phyloP scores from a whole-genome alignment of 768 basidiomycete genomes.

The Rhizopogon roseolus region DNA sequence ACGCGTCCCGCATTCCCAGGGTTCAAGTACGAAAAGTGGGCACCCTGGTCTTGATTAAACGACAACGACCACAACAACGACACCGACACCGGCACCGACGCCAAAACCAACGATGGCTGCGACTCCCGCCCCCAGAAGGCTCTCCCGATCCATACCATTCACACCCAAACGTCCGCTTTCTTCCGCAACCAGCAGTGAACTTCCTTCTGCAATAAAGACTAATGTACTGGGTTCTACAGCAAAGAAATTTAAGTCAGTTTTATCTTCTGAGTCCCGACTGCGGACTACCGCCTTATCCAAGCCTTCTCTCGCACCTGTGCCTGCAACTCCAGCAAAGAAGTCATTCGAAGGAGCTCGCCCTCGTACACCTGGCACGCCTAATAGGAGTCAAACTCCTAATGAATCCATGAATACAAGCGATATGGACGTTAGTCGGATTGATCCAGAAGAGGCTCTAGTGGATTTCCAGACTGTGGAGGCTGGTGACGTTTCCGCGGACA shows the following conservation, averaged over 20 bases:
- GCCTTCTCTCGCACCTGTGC: slow-evolving; percentile 40
- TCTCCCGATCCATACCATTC: slow-evolving; percentile 40
- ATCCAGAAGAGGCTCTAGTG: slow-evolving; percentile 72
- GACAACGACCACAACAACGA: background rate
- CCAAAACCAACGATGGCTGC: slow-evolving; percentile 11
- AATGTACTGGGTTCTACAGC: slow-evolving; percentile 34
- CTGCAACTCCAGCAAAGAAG: slow-evolving; percentile 50
- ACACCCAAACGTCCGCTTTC: slow-evolving; percentile 53
- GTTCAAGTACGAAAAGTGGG: background rate
- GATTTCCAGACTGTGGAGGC: slow-evolving; percentile 70
- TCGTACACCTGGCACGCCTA: slow-evolving; percentile 49
- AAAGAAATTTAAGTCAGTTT: slow-evolving; percentile 65
- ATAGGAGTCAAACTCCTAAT: slow-evolving; percentile 43
- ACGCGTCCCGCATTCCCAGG: background rate
- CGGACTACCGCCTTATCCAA: slow-evolving; percentile 19
- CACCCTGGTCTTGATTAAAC: background rate
- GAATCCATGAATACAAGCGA: slow-evolving; percentile 47
- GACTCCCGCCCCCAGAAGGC: slow-evolving; percentile 29
- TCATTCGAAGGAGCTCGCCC: slow-evolving; percentile 35
- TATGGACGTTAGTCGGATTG: slow-evolving; percentile 73
- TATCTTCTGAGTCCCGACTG: slow-evolving; percentile 42
- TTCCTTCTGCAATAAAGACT: slow-evolving; percentile 32
- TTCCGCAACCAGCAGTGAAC: slow-evolving; percentile 26
- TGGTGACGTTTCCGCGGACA: slow-evolving; percentile 62
- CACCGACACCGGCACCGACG: too few species aligned